These are phyloP conservation scores for Gliomastix tumulicola DNA, from an alignment of 2,329 filamentous ascomycete genomes.

Conservation along the genomic window DNA sequence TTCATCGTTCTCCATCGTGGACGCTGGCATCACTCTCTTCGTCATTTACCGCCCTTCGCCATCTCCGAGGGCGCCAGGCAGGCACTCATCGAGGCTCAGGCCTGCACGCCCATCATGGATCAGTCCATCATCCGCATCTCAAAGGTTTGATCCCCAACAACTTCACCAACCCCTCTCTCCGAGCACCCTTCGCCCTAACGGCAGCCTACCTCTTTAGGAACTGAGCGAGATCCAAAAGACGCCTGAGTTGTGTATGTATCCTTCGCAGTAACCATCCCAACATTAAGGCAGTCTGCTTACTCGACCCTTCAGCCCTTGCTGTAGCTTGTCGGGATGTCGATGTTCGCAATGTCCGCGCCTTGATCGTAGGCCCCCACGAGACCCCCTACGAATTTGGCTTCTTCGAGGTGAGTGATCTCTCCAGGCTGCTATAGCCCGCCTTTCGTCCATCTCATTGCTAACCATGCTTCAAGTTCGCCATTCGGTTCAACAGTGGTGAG, in stretches of 20 bases:
- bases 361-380: conserved; percentile 89
- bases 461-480: conserved; percentile 50
- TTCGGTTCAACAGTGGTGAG: conserved; percentile 69
- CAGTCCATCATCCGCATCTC: conserved; percentile 85
- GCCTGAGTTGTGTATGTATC: conserved; percentile 71
- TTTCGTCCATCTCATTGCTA: too few relatives aligned
- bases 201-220: too few relatives aligned
- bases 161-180: too few relatives aligned
- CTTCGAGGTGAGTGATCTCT: conserved; percentile 64
- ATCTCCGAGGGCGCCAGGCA: too few relatives aligned
- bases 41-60: too few relatives aligned
- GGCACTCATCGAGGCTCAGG: too few relatives aligned
- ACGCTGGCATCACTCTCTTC: too few relatives aligned
- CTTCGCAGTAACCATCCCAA: too few relatives aligned
- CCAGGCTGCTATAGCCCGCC: not conserved
- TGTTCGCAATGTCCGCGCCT: conserved; percentile 76
- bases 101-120: too few relatives aligned
- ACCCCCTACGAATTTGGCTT: conserved; percentile 97
- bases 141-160: conserved; percentile 46
- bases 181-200: too few relatives aligned
- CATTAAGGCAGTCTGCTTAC: not conserved
- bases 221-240: conserved; percentile 78
- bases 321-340: conserved; percentile 84
- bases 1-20: too few relatives aligned
- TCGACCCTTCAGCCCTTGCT: conserved; percentile 74